A percentile compares a stretch with the other conserved stretches of the same genome.
Evolutionary conservation across 345 rosid genomes (phyloP).

Genomic region (Syzygium aqueum): DNA sequence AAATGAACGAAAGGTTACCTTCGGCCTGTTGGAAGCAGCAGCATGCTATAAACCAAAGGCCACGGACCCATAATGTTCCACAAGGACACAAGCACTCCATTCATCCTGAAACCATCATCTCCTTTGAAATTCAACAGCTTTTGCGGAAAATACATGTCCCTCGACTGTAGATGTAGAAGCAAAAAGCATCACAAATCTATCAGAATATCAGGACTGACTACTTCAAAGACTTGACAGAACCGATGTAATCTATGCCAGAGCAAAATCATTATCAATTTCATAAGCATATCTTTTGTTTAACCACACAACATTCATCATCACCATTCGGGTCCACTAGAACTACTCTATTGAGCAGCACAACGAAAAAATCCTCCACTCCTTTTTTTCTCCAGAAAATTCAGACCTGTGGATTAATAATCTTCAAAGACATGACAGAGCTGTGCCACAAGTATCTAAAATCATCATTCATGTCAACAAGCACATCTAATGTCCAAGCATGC

Average conservation of each 20-base stretch:
- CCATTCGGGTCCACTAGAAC: background rate
- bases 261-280: background rate
- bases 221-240: background rate
- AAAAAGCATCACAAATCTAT: background rate
- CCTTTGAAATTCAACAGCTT: conserved; percentile 71
- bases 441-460: background rate
- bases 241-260: fast-evolving
- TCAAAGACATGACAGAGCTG: background rate
- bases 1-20: conserved; percentile 34
- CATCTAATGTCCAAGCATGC: background rate
- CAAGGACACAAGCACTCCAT: conserved; percentile 62
- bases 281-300: background rate
- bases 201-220: background rate
- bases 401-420: background rate
- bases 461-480: background rate
- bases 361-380: background rate
- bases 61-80: conserved; percentile 91
- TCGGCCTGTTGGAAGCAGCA: conserved; percentile 70
- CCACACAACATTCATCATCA: background rate
- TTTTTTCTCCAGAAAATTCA: background rate
- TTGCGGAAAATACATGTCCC: conserved; percentile 69
- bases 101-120: conserved; percentile 86
- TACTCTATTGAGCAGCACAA: background rate
- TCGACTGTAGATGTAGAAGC: conserved; percentile 36
- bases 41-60: conserved; percentile 76